Evolutionary conservation across 306 rosid genomes (phyloP).

Genomic region (Medicago lupulina): DNA sequence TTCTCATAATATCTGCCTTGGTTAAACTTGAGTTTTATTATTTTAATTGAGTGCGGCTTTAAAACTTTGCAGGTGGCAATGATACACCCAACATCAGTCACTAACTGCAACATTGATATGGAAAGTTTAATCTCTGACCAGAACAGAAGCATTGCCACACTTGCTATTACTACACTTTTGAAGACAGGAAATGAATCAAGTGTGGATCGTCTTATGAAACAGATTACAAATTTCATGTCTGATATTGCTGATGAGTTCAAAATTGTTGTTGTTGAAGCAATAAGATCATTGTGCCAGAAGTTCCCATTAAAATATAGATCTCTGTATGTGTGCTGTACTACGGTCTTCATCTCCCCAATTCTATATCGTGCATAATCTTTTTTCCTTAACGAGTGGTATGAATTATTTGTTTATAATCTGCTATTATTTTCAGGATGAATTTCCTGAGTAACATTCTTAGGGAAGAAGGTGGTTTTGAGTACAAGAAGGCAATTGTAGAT

Average conservation of each 20-base stretch:
- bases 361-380: conserved; percentile 9
- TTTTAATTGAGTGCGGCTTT: conserved; percentile 19
- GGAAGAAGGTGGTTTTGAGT: conserved; percentile 99
- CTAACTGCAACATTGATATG: conserved; percentile 99
- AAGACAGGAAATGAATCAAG: conserved; percentile 99
- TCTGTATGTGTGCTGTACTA: conserved; percentile 56
- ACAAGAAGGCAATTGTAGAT: conserved; percentile 97
- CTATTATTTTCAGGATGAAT: conserved; percentile 76
- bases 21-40: conserved; percentile 29
- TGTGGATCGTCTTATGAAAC: conserved; percentile 98
- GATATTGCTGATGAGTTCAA: conserved; percentile 99
- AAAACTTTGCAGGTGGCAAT: conserved; percentile 84
- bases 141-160: conserved; percentile 97
- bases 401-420: conserved; percentile 34
- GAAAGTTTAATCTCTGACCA: conserved; percentile 96
- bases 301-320: conserved; percentile 92
- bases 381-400: conserved; percentile 20
- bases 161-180: conserved; percentile 96
- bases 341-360: conserved; percentile 5
- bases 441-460: conserved; percentile 95
- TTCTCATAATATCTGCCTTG: conserved; percentile 25
- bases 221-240: conserved; percentile 96
- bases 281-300: conserved; percentile 93
- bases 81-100: conserved; percentile 97
- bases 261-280: conserved; percentile 98